Conservation (phyloP, 352 stramenopile species). For the Phytophthora uliginosa region DNA sequence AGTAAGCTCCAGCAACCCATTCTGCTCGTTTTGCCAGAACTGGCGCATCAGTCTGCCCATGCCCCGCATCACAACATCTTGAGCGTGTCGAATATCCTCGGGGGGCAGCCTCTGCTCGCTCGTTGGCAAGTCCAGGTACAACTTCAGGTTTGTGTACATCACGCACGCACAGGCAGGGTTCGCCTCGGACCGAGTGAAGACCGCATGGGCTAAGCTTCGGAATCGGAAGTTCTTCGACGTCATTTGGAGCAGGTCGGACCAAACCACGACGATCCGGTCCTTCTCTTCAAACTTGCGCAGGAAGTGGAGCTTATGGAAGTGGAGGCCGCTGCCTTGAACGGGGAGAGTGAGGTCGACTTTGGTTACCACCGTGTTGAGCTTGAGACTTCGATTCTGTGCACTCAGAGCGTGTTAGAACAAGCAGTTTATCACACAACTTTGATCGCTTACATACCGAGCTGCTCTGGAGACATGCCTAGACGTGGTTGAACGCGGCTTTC, state of each 20-base stretch:
- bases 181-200: conserved; percentile 19
- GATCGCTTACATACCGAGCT: conserved; percentile 15
- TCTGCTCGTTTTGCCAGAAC: conserved; percentile 31
- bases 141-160: conserved; percentile 19
- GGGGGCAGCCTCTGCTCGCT: not conserved
- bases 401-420: not conserved
- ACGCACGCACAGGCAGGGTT: conserved; percentile 7
- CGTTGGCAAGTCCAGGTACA: conserved; percentile 17
- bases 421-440: not conserved
- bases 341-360: conserved; percentile 3
- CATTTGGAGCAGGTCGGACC: conserved; percentile 25
- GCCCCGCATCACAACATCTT: conserved; percentile 18
- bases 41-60: conserved; percentile 16
- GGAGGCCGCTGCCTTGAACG: not conserved
- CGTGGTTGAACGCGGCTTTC: conserved; percentile 4
- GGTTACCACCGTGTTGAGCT: conserved; percentile 11
- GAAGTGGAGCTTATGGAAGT: conserved; percentile 28
- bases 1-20: conserved; percentile 15
- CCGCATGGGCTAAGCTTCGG: conserved; percentile 6
- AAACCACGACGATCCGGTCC: conserved; percentile 21
- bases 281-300: conserved; percentile 27
- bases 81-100: conserved; percentile 15
- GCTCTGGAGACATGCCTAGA: conserved; percentile 30
- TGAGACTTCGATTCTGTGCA: conserved; percentile 15
- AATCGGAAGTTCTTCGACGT: conserved; percentile 16